Base-by-base conservation (phyloP, 768 basidiomycete genomes). In the Leucosporidium scottii region DNA sequence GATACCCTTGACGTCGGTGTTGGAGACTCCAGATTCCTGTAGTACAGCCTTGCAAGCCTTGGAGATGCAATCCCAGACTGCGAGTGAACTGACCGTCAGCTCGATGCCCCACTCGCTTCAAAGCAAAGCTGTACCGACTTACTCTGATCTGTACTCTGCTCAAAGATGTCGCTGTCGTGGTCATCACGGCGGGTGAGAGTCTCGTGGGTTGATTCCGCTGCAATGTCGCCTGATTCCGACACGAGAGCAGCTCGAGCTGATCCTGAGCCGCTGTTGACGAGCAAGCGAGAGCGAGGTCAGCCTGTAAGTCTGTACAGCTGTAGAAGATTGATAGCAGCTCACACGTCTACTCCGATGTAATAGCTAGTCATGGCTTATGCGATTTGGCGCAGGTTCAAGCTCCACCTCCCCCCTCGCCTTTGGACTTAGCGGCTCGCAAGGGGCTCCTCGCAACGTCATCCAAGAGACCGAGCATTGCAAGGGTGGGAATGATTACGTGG, bases 121-220 rank as follows among this genome's bases (percentile, higher is more conserved):
- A 30, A 31, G 31, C 55, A 27, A 31, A 57, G 31, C 55, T 31
- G 28, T 23, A 55, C 25, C 2, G 79, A 77, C 93, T 91, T 93
- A 79, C 96, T 93, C 75, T 97, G 85, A 28, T 81, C 80, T 0
- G 92, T 91, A 39, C 92, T 94, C 78, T 99, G 96, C 79, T 99
- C 96, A 78, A 96, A 99, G 80, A 98, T 93, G 65, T 88, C 83
- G 77, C 91, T 86, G 82, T 98, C 91, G 39, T 83, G 77, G 1
- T 84, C 81, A 80, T 92, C 89, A 70, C 94, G 87, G 82, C 85
- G 93, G 15, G 93, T 97, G 62, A 81, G 82, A n/a, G 88, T 97
- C 27, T 85, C 83, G 75, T 90, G 85, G 61, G 87, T 87, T 72
- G 86, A 85, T 47, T 92, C 89, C 8, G 91, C 89, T 61, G 87